Evolutionary conservation across 2,329 filamentous ascomycete genomes (phyloP).

Genomic region (Sarocladium brachiariae): DNA sequence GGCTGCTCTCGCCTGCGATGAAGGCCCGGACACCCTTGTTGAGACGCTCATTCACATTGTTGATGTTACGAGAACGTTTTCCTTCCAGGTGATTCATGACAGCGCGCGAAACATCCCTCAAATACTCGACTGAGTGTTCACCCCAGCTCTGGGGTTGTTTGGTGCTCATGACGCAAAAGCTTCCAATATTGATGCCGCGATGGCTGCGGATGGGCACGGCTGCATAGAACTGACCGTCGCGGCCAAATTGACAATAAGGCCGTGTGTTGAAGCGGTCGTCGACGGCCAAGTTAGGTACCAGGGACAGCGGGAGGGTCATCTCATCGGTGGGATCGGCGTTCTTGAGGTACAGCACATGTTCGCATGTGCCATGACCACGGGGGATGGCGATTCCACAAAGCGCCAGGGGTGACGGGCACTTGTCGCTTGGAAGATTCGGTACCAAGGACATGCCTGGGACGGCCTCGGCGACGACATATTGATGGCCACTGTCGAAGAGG

Average conservation of each 20-base stretch:
- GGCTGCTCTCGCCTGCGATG: slow-evolving; percentile 26
- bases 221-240: slow-evolving; percentile 27
- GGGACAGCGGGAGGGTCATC: not conserved
- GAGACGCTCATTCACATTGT: slow-evolving; percentile 29
- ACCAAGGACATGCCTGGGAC: slow-evolving; percentile 29
- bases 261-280: slow-evolving; percentile 24
- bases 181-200: slow-evolving; percentile 35
- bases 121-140: slow-evolving; percentile 18
- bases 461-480: slow-evolving; percentile 41
- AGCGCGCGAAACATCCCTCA: slow-evolving; percentile 22
- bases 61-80: slow-evolving; percentile 19
- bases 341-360: slow-evolving; percentile 10
- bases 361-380: slow-evolving; percentile 15
- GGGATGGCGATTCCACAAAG: slow-evolving; percentile 19
- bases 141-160: slow-evolving; percentile 17
- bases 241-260: slow-evolving; percentile 6
- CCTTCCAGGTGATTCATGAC: slow-evolving; percentile 31
- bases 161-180: slow-evolving; percentile 26
- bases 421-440: slow-evolving; percentile 9
- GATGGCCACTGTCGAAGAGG: slow-evolving; percentile 36
- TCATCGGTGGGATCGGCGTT: not conserved
- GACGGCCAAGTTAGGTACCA: slow-evolving; percentile 24
- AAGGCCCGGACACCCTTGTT: slow-evolving; percentile 29
- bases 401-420: not conserved
- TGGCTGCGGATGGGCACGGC: slow-evolving; percentile 33